Evolutionary conservation across 2,329 filamentous ascomycete genomes (phyloP).

Genomic region (Tolypocladium ovalisporum): DNA sequence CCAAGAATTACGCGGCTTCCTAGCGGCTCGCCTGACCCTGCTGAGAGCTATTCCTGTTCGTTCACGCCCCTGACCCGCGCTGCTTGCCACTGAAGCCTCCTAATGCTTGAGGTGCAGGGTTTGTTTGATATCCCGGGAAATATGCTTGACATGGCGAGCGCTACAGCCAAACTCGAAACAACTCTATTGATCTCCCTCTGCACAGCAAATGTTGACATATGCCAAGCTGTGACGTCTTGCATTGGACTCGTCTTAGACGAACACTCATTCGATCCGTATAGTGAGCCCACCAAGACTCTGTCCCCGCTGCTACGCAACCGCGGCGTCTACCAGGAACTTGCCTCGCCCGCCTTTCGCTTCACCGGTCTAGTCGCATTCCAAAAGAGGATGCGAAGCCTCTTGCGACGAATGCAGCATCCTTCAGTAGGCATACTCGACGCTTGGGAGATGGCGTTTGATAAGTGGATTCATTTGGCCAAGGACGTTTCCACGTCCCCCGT

Average conservation of each 20-base stretch:
- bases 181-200: conserved; percentile 53
- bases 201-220: conserved; percentile 54
- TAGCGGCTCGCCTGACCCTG: conserved; percentile 43
- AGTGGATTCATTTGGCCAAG: conserved; percentile 53
- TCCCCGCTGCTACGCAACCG: conserved; percentile 47
- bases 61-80: background rate
- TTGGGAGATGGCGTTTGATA: conserved; percentile 56
- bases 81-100: background rate
- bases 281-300: conserved; percentile 37
- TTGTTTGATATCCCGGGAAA: conserved; percentile 43
- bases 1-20: conserved; percentile 40
- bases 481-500: conserved; percentile 44
- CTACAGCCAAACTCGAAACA: conserved; percentile 48
- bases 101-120: conserved; percentile 28
- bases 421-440: conserved; percentile 56
- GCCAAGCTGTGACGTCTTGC: conserved; percentile 51
- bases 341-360: conserved; percentile 52
- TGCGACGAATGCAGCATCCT: conserved; percentile 50
- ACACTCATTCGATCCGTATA: conserved; percentile 39
- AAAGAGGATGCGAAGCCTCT: conserved; percentile 48
- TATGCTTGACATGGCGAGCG: conserved; percentile 39
- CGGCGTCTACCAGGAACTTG: conserved; percentile 50
- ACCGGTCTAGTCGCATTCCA: conserved; percentile 62
- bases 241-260: conserved; percentile 54
- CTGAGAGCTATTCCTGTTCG: conserved; percentile 39